Conservation (phyloP, 176 grass and related monocot genomes). For the Miscanthus lutarioriparius region DNA sequence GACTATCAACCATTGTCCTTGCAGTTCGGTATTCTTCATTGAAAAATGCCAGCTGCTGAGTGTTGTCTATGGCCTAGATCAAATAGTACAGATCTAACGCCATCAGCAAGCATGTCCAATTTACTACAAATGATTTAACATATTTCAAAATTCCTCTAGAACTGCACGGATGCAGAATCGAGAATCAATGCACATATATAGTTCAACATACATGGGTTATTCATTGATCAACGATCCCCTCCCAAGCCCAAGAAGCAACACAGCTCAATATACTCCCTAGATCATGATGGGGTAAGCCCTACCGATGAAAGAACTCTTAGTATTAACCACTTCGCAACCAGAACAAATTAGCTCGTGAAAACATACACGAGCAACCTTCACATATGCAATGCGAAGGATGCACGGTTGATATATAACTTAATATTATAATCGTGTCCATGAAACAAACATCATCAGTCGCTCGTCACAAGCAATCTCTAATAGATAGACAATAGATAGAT, state of each 20-base stretch:
- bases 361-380: neutral
- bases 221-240: neutral
- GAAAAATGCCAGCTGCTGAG: neutral
- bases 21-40: neutral
- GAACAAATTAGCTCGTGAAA: constrained; percentile 25
- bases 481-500: constrained; percentile 4
- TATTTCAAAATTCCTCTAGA: neutral
- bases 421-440: constrained; percentile 33
- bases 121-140: neutral
- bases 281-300: neutral
- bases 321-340: neutral
- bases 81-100: neutral
- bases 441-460: constrained; percentile 40
- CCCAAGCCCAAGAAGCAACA: neutral
- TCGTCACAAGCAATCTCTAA: constrained; percentile 36
- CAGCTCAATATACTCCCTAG: neutral
- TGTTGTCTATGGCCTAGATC: neutral
- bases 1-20: neutral
- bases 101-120: neutral
- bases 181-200: neutral
- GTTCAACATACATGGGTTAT: neutral
- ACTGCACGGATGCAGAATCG: neutral
- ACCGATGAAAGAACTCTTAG: neutral
- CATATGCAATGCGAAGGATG: constrained; percentile 15
- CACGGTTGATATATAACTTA: constrained; percentile 24